These are phyloP conservation scores for Phytophthora tentaculata DNA, from an alignment of 352 stramenopile genomes.

Conservation along the genomic window DNA sequence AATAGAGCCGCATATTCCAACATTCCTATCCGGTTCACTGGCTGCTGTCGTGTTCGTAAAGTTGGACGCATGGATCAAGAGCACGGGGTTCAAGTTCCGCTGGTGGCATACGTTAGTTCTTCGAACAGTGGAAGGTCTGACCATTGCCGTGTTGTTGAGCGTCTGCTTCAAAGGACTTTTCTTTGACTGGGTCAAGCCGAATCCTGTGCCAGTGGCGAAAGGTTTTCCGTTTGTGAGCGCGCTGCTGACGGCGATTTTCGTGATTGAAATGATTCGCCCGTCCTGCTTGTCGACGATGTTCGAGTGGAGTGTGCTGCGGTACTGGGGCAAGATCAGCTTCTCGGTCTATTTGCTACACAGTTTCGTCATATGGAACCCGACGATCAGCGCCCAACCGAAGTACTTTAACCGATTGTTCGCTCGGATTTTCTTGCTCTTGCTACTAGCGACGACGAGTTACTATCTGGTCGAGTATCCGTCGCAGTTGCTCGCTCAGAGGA, in stretches of 20 bases:
- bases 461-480: constrained; percentile 56
- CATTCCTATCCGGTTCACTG: constrained; percentile 48
- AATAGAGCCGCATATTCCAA: constrained; percentile 39
- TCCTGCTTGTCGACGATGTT: constrained; percentile 43
- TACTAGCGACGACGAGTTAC: constrained; percentile 43
- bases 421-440: constrained; percentile 36
- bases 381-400: constrained; percentile 29
- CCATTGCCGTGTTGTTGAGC: constrained; percentile 41
- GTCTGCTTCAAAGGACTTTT: constrained; percentile 38
- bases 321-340: constrained; percentile 58
- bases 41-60: constrained; percentile 44
- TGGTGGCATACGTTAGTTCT: constrained; percentile 27
- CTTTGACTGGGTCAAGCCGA: constrained; percentile 43
- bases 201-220: constrained; percentile 30
- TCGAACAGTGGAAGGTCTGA: constrained; percentile 26
- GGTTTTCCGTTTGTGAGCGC: constrained; percentile 43
- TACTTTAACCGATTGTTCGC: constrained; percentile 49
- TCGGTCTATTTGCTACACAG: constrained; percentile 57
- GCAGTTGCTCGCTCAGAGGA: constrained; percentile 43
- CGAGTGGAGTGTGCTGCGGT: constrained; percentile 50
- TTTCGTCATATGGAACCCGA: constrained; percentile 43
- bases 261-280: constrained; percentile 48
- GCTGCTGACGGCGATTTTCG: constrained; percentile 42
- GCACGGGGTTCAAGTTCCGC: constrained; percentile 28
- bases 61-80: constrained; percentile 29